Base-by-base conservation (phyloP, 2,329 filamentous ascomycete genomes). In the Corniculantispora saksenae region DNA sequence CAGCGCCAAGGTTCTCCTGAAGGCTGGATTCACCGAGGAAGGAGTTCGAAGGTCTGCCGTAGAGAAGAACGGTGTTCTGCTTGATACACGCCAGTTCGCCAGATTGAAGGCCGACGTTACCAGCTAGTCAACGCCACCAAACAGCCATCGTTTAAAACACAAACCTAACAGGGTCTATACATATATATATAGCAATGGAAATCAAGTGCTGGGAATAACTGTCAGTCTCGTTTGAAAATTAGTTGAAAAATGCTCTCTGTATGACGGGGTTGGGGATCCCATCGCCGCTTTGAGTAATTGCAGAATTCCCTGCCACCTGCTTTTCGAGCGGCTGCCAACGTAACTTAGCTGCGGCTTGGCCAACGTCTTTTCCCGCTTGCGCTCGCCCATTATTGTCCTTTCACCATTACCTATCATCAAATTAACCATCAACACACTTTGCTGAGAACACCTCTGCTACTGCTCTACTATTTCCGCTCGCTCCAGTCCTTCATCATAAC, bases 61-160 rank as follows among this genome's bases (percentile, higher is more conserved):
- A 32, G 69, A 68, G 66, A 76, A 75, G 53, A 74, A 71, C 3
- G 80, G 80, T 1, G 82, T 76, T 38, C 70, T 73, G 40, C 69
- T 69, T 17, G 81, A 83, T 68, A 79, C 80, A 0, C 67, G 73
- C 27, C 70, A 72, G 67, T 64, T 64, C 25, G 47, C 45, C 8
- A 35, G 45, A 19, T 23, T 23, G 23, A 54, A 23, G 48, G 47
- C 45, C 23, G 40, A 19, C 27, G n/a, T 19, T 9, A 4, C 8
- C 12, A 17, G 15, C 35, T 45, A 35, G 17, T 21, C 15, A 29
- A 38, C 54, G 38, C 21, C 54, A 45, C 43, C 43, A 13, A 59
- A 15, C 27, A 17, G 10, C 29, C 21, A 48, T 29, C n/a, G 21
- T 8, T 29, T 6, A 1, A 21, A 29, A 17, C 12, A 12, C 25